Evolutionary conservation across 345 rosid species (phyloP).

Genomic region (Populus euphratica): DNA sequence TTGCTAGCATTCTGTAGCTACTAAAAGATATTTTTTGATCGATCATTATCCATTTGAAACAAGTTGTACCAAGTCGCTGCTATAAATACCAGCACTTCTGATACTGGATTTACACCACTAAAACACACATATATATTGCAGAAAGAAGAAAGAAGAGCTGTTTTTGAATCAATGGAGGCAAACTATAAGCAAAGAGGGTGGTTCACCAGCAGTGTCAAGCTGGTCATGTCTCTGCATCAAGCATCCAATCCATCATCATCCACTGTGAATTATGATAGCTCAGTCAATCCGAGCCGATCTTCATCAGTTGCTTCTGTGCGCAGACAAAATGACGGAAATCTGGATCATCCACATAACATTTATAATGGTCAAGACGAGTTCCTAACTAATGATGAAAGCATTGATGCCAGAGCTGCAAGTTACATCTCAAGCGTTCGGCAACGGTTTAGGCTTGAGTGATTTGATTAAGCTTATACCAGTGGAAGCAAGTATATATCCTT

Average conservation of each 20-base stretch:
- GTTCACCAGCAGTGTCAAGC: background rate
- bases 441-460: background rate
- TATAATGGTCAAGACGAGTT: background rate
- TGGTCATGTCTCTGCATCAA: slow-evolving; percentile 12
- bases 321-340: background rate
- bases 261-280: background rate
- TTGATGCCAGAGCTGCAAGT: slow-evolving; percentile 7
- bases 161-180: slow-evolving; percentile 5
- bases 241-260: slow-evolving; percentile 5
- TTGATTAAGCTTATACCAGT: background rate
- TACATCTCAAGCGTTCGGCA: slow-evolving; percentile 10
- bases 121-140: background rate
- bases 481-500: too few relatives aligned
- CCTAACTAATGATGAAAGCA: background rate
- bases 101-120: background rate
- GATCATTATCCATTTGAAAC: background rate
- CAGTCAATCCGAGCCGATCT: background rate
- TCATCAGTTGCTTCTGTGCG: slow-evolving; percentile 3
- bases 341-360: background rate
- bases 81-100: background rate
- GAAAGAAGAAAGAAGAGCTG: background rate
- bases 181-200: slow-evolving; percentile 3
- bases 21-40: background rate
- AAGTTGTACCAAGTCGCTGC: background rate
- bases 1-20: too few relatives aligned